Conservation (phyloP, 2,329 filamentous ascomycete species). For the Volutella citrinella region DNA sequence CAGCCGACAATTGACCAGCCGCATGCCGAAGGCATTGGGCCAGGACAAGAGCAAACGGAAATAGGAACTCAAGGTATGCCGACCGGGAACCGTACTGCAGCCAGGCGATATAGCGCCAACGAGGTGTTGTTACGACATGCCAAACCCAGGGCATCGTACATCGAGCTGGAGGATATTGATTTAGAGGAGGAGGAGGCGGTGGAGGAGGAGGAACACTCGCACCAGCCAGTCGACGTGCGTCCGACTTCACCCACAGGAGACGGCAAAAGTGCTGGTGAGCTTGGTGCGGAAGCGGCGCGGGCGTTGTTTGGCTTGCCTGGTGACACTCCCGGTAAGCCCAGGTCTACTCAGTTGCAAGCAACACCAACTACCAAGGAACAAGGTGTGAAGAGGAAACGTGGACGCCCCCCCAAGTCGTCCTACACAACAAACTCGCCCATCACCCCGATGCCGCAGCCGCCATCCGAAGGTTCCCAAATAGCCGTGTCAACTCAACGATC, state of each 20-base stretch:
- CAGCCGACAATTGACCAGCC: constrained; percentile 18
- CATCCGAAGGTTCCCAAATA: too few relatives aligned
- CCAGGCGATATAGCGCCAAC: constrained; percentile 39
- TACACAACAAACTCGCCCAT: too few relatives aligned
- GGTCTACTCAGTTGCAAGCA: background rate
- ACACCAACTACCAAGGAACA: too few relatives aligned
- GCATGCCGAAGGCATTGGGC: constrained; percentile 15
- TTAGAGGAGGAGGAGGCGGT: constrained; percentile 42
- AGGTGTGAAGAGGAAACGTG: too few relatives aligned
- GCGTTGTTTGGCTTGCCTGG: constrained; percentile 23
- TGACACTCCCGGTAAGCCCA: constrained; percentile 1
- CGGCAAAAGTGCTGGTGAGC: constrained; percentile 32
- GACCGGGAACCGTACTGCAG: constrained; percentile 17
- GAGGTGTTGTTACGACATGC: constrained; percentile 50
- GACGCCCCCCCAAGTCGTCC: too few relatives aligned
- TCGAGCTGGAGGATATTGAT: constrained; percentile 43
- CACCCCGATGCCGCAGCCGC: too few relatives aligned
- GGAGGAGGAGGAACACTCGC: constrained; percentile 26
- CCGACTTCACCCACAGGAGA: constrained; percentile 3
- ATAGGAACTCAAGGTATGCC: constrained; percentile 12
- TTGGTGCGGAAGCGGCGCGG: constrained; percentile 36
- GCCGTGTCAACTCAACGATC: too few relatives aligned
- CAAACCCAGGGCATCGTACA: constrained; percentile 49
- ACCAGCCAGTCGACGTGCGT: constrained; percentile 9
- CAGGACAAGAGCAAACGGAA: constrained; percentile 8